Conservation (phyloP, 2,329 filamentous ascomycete species). For the Lojkania enalia region DNA sequence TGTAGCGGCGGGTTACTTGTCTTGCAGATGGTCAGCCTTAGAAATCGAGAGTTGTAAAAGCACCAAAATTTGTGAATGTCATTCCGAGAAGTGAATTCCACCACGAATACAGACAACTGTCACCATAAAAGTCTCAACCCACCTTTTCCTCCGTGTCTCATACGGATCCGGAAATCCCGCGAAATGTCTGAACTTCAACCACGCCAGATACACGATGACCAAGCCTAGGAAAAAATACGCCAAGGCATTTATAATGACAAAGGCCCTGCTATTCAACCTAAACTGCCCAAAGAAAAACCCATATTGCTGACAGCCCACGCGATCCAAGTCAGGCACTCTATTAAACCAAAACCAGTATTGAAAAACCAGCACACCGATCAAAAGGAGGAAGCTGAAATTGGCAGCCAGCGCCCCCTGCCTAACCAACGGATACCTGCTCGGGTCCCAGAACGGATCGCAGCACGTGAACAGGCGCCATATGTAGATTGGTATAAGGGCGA, state of each 20-base stretch:
- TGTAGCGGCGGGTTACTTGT: slow-evolving; percentile 3
- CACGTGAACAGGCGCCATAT: slow-evolving; percentile 22
- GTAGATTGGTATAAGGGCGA: slow-evolving; percentile 23
- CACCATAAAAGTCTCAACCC: too few species aligned
- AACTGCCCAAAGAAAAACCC: slow-evolving; percentile 23
- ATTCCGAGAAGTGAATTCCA: too few species aligned
- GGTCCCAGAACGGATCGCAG: slow-evolving; percentile 25
- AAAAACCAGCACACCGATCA: slow-evolving; percentile 18
- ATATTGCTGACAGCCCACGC: slow-evolving; percentile 21
- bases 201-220: slow-evolving; percentile 17
- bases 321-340: slow-evolving; percentile 17
- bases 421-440: slow-evolving; percentile 20
- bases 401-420: slow-evolving; percentile 7
- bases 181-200: slow-evolving; percentile 12
- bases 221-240: slow-evolving; percentile 21
- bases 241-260: slow-evolving; percentile 16
- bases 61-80: too few species aligned
- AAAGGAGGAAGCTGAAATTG: slow-evolving; percentile 16
- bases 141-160: slow-evolving; percentile 2
- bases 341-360: slow-evolving; percentile 27
- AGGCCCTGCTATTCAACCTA: slow-evolving; percentile 21
- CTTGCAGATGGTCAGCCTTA: slow-evolving; percentile 3
- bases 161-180: slow-evolving; percentile 10
- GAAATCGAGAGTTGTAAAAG: too few species aligned
- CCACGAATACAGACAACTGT: too few species aligned